phyloP scores from a whole-genome alignment of 2,329 filamentous ascomycete genomes.

The Rhinocladiella similis region DNA sequence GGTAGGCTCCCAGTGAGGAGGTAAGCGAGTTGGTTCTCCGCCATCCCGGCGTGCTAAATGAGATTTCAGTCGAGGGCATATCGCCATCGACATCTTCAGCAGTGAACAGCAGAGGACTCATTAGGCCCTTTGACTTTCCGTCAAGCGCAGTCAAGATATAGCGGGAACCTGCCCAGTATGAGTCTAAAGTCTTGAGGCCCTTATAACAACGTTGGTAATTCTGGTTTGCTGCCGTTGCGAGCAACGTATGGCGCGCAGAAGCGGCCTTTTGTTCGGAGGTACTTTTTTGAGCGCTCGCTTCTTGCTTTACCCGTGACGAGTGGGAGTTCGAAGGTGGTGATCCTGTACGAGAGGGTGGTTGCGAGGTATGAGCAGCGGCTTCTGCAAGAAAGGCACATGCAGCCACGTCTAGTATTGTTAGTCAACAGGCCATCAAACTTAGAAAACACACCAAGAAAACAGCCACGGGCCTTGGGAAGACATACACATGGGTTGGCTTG shows the following conservation, averaged over 20 bases:
- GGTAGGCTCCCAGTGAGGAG: slow-evolving; percentile 30
- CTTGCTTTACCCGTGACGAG: background rate
- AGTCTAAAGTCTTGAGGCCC: slow-evolving; percentile 75
- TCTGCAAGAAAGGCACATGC: slow-evolving; percentile 87
- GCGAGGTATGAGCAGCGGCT: slow-evolving; percentile 67
- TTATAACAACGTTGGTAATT: slow-evolving; percentile 88
- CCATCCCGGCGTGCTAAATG: slow-evolving; percentile 55
- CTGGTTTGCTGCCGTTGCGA: slow-evolving; percentile 78
- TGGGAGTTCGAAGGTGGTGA: slow-evolving; percentile 46
- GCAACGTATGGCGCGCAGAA: slow-evolving; percentile 66
- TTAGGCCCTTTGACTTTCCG: slow-evolving; percentile 83
- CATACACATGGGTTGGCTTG: slow-evolving; percentile 75
- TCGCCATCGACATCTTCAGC: slow-evolving; percentile 76
- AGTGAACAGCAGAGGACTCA: slow-evolving; percentile 68
- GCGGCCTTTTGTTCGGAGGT: slow-evolving; percentile 14
- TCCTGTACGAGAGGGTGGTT: slow-evolving; percentile 61
- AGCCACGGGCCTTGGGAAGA: too few species aligned
- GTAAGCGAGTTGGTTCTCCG: slow-evolving; percentile 38
- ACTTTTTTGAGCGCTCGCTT: background rate
- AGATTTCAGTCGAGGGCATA: slow-evolving; percentile 49
- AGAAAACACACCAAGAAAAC: too few species aligned
- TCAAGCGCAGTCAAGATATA: slow-evolving; percentile 86
- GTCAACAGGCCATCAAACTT: too few species aligned
- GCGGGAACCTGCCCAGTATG: slow-evolving; percentile 82
- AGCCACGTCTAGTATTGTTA: slow-evolving; percentile 60